Base-by-base conservation (phyloP, 768 basidiomycete genomes). In the Dioszegia hungarica region DNA sequence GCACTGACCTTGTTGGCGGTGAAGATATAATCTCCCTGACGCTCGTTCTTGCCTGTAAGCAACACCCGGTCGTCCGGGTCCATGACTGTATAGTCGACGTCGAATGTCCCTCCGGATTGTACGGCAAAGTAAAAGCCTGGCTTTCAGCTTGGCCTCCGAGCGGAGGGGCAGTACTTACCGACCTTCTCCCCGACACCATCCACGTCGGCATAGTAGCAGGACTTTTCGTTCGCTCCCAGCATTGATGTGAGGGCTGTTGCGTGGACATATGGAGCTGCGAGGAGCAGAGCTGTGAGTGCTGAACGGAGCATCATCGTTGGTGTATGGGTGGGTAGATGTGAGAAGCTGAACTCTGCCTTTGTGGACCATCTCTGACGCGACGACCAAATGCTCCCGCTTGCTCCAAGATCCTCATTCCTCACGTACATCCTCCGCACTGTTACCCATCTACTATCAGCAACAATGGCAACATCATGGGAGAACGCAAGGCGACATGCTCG, bases 51-150 rank as follows among this genome's bases (percentile, higher is more conserved):
- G 50, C 92, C 95, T 49, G 93, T 88, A 43, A 99, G 84, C 24
- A 98, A 77, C 31, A 93, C 79, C 74, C 86, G 89, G 69, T 90
- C 88, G 57, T 84, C 85, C 6, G 95, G 94, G 75, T 94, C 91
- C 64, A 87, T 91, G 63, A 97, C 82, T 61, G 89, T 86, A 73
- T 87, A 95, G 80, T 94, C 90, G 39, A 97, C 87, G 76, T 95
- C 94, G 77, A 97, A 97, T 0, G 90, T 87, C 57, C 94, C 94
- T 43, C 94, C 94, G 27, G 92, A 90, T 85, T 98, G 94, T 33
- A 97, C 93, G 62, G 94, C 94, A 80, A 91, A 98, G 80, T 97
- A 97, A 79, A 99, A 97, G 84, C 97, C 73, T 60, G 60, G 10
- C n/a, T n/a, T n/a, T n/a, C n/a, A n/a, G n/a, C n/a, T n/a, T n/a